Evolutionary conservation across 345 rosid genomes (phyloP).

Genomic region (Murraya paniculata): DNA sequence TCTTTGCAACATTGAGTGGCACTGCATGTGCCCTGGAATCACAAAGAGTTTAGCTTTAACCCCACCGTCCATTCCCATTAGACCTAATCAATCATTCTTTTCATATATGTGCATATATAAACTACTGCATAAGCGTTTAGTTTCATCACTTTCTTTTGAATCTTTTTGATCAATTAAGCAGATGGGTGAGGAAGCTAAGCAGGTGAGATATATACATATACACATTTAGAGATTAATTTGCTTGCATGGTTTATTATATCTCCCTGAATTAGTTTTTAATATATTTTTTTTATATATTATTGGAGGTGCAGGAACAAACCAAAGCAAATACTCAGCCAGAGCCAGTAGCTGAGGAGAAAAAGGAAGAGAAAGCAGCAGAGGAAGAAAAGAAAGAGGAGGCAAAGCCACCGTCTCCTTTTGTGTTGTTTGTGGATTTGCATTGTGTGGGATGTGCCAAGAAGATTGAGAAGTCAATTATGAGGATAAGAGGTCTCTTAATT

Average conservation of each 20-base stretch:
- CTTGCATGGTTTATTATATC: neutral
- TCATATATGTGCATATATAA: conserved; percentile 9
- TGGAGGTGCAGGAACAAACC: conserved; percentile 28
- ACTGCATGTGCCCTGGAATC: conserved; percentile 60
- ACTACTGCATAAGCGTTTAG: neutral
- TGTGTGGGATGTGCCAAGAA: conserved; percentile 94
- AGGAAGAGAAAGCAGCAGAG: conserved; percentile 29
- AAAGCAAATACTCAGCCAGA: conserved; percentile 39
- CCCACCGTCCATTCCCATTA: conserved; percentile 36
- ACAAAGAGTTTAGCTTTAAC: conserved; percentile 3
- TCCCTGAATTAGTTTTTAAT: neutral
- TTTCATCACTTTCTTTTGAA: neutral
- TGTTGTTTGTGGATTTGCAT: conserved; percentile 79
- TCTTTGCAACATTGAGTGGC: conserved; percentile 27
- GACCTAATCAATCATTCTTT: neutral
- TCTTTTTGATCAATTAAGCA: conserved; percentile 10
- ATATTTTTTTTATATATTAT: neutral
- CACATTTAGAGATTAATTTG: neutral
- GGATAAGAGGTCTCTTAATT: conserved; percentile 55
- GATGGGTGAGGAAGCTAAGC: conserved; percentile 83
- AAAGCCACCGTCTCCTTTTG: conserved; percentile 60
- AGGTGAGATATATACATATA: conserved; percentile 32
- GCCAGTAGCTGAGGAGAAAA: conserved; percentile 33
- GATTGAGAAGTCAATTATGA: conserved; percentile 73
- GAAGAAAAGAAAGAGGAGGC: conserved; percentile 43